phyloP scores from a whole-genome alignment of 208 protist species.

The Naegleria lovaniensis region DNA sequence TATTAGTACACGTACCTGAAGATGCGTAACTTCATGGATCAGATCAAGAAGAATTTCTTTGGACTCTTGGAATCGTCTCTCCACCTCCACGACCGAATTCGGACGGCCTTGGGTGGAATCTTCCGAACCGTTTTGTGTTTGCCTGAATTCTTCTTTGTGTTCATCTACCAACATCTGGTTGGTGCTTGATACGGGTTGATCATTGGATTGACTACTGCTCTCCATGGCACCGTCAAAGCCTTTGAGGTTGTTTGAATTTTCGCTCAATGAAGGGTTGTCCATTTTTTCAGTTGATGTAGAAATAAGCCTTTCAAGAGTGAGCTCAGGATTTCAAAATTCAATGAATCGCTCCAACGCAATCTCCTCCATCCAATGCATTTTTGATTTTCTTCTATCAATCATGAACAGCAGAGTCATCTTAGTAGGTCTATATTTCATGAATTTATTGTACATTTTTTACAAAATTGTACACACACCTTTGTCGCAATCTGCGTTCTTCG shows the following conservation, averaged over 20 bases:
- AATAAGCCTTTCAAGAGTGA: no score
- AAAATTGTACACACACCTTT: conserved; percentile 2
- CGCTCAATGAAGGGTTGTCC: no score
- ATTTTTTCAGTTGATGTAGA: no score
- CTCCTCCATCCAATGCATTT: no score
- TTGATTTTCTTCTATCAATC: no score
- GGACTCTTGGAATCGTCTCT: neutral
- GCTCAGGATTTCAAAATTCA: no score
- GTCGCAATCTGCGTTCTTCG: conserved; percentile 1
- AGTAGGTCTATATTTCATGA: no score
- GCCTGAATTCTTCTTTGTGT: neutral
- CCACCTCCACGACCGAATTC: neutral
- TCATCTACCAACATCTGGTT: neutral
- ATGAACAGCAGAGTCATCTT: no score
- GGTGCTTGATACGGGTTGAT: neutral
- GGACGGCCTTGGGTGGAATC: neutral
- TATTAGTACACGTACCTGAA: neutral
- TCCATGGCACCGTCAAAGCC: neutral
- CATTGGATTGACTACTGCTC: neutral
- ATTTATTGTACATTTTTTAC: neutral
- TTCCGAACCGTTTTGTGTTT: neutral
- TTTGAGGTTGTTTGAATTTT: neutral
- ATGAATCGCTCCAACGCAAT: no score
- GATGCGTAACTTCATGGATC: neutral
- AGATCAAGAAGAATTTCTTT: neutral